phyloP scores from a whole-genome alignment of 441 rosid genomes.

The Bocquillonia castaneifolia region DNA sequence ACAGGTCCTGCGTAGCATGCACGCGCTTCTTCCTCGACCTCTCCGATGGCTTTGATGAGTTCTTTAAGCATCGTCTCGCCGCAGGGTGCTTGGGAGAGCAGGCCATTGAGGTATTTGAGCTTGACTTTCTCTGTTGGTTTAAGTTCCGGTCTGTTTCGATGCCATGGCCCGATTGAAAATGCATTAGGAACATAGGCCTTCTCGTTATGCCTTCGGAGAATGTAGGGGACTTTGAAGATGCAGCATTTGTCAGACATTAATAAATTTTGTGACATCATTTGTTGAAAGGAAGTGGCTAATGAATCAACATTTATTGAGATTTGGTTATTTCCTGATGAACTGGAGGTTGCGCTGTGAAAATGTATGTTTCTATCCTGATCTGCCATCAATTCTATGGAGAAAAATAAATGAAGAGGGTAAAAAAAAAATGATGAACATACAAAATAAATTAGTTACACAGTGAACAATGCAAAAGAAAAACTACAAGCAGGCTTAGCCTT shows the following conservation, averaged over 20 bases:
- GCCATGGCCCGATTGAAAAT: slow-evolving; percentile 31
- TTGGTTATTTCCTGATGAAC: background rate
- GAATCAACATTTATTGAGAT: slow-evolving; percentile 16
- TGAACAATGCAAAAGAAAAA: too few species aligned
- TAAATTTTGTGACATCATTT: background rate
- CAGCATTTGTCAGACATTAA: slow-evolving; percentile 15
- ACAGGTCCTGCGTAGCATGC: slow-evolving; percentile 20
- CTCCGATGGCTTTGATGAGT: slow-evolving; percentile 5
- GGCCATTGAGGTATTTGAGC: slow-evolving; percentile 25
- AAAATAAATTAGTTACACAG: too few species aligned
- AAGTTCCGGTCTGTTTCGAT: slow-evolving; percentile 4
- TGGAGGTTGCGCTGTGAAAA: background rate
- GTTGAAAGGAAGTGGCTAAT: slow-evolving; percentile 20
- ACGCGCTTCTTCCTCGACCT: slow-evolving; percentile 23
- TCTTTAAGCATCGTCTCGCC: background rate
- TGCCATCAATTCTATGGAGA: background rate
- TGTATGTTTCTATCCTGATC: too few species aligned
- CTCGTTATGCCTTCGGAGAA: slow-evolving; percentile 27
- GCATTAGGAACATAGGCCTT: slow-evolving; percentile 29
- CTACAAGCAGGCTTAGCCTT: too few species aligned
- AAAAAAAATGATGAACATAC: too few species aligned
- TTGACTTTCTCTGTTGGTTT: slow-evolving; percentile 25
- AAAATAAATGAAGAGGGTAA: too few species aligned
- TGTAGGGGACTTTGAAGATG: slow-evolving; percentile 28
- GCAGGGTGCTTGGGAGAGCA: slow-evolving; percentile 14